Conservation (phyloP, 768 basidiomycete species). For the Suillus weaverae region DNA sequence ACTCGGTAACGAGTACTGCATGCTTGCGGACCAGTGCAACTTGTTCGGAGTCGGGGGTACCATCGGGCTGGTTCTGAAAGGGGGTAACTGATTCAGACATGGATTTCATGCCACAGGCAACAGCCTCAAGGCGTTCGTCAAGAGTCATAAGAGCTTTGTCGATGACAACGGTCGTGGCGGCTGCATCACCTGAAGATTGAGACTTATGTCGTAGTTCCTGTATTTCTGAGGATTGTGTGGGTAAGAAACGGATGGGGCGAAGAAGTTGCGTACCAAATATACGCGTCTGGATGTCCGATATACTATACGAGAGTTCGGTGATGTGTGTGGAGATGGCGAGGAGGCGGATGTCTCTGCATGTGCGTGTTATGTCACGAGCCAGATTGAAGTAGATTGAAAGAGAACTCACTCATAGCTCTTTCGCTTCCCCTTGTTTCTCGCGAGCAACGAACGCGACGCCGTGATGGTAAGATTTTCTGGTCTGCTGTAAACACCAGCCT, state of each 20-base stretch:
- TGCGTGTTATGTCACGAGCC: constrained; percentile 24
- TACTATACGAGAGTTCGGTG: constrained; percentile 82
- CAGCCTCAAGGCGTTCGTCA: constrained; percentile 74
- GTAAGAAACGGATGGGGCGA: neutral
- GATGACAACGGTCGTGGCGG: constrained; percentile 65
- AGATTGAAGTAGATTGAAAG: constrained; percentile 10
- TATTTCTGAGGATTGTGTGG: constrained; percentile 56
- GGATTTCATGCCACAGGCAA: constrained; percentile 69
- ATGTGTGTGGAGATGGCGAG: constrained; percentile 82
- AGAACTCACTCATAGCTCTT: constrained; percentile 68
- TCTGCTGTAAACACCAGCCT: constrained; percentile 31
- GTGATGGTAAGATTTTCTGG: constrained; percentile 78
- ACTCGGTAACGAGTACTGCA: constrained; percentile 68
- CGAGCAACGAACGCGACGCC: constrained; percentile 42
- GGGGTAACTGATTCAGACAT: constrained; percentile 68
- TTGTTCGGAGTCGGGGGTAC: constrained; percentile 43
- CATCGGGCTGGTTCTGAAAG: constrained; percentile 47
- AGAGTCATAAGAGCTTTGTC: constrained; percentile 80
- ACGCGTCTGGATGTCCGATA: constrained; percentile 88
- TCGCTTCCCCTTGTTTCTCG: constrained; percentile 50
- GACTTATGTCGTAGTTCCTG: constrained; percentile 91
- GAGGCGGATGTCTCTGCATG: constrained; percentile 66
- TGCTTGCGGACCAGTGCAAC: constrained; percentile 68
- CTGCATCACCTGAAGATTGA: constrained; percentile 57
- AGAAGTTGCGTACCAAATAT: constrained; percentile 66